Evolutionary conservation across 306 rosid genomes (phyloP).

Genomic region (Rosa multiflora): DNA sequence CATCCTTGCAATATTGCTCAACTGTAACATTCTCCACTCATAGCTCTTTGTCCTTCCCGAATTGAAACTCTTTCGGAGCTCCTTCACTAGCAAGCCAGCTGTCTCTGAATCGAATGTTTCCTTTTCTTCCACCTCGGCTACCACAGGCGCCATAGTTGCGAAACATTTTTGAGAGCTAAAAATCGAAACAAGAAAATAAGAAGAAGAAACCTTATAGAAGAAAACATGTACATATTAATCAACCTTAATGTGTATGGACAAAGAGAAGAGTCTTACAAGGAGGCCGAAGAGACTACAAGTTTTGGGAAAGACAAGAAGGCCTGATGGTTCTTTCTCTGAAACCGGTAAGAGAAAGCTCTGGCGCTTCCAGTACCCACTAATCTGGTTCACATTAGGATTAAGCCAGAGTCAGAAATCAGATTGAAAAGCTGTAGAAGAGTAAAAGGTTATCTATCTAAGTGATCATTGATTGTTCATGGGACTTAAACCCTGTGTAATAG

Average conservation of each 20-base stretch:
- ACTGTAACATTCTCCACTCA: constrained; percentile 72
- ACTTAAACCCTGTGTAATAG: not conserved
- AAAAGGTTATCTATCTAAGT: not conserved
- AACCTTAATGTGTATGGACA: not conserved
- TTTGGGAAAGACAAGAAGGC: not conserved
- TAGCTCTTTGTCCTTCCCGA: constrained; percentile 72
- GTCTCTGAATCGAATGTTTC: constrained; percentile 40
- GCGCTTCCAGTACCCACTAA: constrained; percentile 7
- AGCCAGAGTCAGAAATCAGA: not conserved
- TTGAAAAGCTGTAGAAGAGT: not conserved
- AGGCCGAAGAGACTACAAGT: constrained; percentile 7
- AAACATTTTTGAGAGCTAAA: constrained; percentile 34
- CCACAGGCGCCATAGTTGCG: constrained; percentile 42
- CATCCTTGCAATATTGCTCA: constrained; percentile 63
- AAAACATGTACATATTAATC: not conserved
- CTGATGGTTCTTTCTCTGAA: not conserved
- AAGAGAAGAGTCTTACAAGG: not conserved
- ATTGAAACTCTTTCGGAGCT: constrained; percentile 52
- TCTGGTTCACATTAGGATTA: not conserved
- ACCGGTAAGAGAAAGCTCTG: not conserved
- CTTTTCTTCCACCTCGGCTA: constrained; percentile 41
- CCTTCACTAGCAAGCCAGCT: constrained; percentile 48
- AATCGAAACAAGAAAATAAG: not conserved
- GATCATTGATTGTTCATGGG: not conserved
- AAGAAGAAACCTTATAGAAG: not conserved